Conservation (phyloP, 164 flowering plant genomes). For the Echeveria elegans region DNA sequence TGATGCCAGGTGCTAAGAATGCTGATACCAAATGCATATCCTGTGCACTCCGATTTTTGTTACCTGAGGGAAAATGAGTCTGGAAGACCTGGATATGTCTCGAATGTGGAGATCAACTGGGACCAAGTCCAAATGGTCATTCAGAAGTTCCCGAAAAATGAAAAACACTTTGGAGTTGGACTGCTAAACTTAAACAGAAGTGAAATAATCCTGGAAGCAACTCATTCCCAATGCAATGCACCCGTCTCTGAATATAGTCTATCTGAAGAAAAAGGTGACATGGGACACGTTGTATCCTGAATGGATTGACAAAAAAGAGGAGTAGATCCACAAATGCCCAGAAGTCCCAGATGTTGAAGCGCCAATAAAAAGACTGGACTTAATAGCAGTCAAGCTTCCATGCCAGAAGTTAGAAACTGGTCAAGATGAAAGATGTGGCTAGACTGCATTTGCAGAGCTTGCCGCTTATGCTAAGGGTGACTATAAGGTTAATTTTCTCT, state of each 20-base stretch:
- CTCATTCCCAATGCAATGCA: constrained; percentile 29
- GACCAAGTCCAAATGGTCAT: constrained; percentile 24
- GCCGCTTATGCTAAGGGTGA: constrained; percentile 31
- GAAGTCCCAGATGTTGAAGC: constrained; percentile 28
- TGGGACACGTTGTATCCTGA: constrained; percentile 66
- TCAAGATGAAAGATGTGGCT: constrained; percentile 47
- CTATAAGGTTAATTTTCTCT: constrained; percentile 30
- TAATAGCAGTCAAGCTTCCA: constrained; percentile 49
- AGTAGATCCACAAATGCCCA: constrained; percentile 48
- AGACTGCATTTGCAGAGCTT: constrained; percentile 48
- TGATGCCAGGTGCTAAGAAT: constrained; percentile 15
- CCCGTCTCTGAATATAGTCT: constrained; percentile 22
- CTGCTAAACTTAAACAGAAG: constrained; percentile 39
- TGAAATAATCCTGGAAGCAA: constrained; percentile 39
- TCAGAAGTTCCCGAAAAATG: constrained; percentile 16
- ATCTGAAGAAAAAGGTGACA: constrained; percentile 29
- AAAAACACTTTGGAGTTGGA: constrained; percentile 38
- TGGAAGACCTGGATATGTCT: constrained; percentile 30
- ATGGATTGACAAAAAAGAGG: constrained; percentile 70
- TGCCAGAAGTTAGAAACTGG: constrained; percentile 40
- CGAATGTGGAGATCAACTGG: constrained; percentile 36
- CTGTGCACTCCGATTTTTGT: constrained; percentile 22
- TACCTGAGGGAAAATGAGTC: constrained; percentile 45
- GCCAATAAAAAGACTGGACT: constrained; percentile 33
- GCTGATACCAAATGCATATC: neutral